Conservation (phyloP, 2,329 filamentous ascomycete species). For the Claviceps sp. region DNA sequence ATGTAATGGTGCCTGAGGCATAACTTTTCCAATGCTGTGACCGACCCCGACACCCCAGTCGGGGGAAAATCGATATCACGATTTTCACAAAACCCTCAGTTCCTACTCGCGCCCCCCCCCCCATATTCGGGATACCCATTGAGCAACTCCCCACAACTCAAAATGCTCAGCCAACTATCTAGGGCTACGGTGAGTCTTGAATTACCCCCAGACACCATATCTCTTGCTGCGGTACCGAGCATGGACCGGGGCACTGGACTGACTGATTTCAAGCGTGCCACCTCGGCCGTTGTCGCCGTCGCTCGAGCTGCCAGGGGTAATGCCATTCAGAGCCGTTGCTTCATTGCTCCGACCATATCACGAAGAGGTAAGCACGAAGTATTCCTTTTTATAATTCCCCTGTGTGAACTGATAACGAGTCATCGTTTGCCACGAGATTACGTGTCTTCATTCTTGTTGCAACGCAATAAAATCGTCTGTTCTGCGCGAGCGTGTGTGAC, state of each 20-base stretch:
- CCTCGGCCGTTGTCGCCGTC: slow-evolving; percentile 35
- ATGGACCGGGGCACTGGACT: neutral
- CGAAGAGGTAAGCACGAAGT: slow-evolving; percentile 42
- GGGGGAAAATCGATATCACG: slow-evolving; percentile 22
- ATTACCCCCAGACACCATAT: neutral
- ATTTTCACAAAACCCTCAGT: slow-evolving; percentile 33
- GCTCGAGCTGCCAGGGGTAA: slow-evolving; percentile 28
- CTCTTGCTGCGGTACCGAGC: neutral
- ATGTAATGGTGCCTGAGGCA: slow-evolving; percentile 14
- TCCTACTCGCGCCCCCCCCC: slow-evolving; percentile 15
- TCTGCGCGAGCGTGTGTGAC: neutral
- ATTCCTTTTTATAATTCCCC: neutral
- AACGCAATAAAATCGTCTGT: neutral
- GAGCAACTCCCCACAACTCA: slow-evolving; percentile 34
- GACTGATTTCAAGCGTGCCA: slow-evolving; percentile 30
- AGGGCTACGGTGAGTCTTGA: slow-evolving; percentile 39
- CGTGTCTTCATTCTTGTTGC: neutral
- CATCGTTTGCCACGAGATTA: neutral
- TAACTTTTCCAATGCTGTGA: slow-evolving; percentile 5
- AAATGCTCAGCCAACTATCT: slow-evolving; percentile 43
- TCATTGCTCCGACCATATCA: slow-evolving; percentile 47
- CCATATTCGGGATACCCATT: slow-evolving; percentile 26
- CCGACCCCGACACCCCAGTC: slow-evolving; percentile 11
- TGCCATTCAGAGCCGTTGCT: slow-evolving; percentile 38
- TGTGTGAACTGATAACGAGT: neutral